Evolutionary conservation across 2,329 filamentous ascomycete species (phyloP).

Genomic region (Coniella vitis): DNA sequence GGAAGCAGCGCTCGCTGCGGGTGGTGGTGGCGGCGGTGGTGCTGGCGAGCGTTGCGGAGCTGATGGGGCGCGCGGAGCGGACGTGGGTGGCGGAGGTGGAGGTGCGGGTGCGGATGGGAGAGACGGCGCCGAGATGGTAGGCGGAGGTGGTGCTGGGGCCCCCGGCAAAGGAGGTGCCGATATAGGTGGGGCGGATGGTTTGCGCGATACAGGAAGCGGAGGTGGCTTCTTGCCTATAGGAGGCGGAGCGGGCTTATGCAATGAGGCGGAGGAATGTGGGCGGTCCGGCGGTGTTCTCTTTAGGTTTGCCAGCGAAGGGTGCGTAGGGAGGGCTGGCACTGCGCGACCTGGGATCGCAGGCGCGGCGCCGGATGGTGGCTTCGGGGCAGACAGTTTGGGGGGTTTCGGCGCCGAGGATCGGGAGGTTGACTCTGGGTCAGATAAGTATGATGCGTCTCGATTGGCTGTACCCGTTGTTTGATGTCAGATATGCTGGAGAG

Average conservation of each 20-base stretch:
- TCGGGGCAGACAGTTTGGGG: slow-evolving; percentile 48
- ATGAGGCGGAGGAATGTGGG: slow-evolving; percentile 54
- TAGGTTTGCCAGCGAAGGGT: slow-evolving; percentile 51
- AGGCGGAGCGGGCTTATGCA: slow-evolving; percentile 66
- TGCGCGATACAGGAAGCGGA: slow-evolving; percentile 53
- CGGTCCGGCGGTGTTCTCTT: slow-evolving; percentile 51
- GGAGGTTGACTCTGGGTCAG: slow-evolving; percentile 66
- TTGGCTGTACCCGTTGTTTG: slow-evolving; percentile 39
- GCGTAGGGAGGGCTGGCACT: slow-evolving; percentile 39
- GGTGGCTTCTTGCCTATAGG: slow-evolving; percentile 71
- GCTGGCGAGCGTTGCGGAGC: background rate
- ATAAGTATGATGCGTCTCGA: slow-evolving; percentile 65
- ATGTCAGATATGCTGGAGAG: slow-evolving; percentile 17
- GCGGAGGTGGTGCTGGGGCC: slow-evolving; percentile 30
- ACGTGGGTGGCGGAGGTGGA: slow-evolving; percentile 33
- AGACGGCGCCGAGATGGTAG: slow-evolving; percentile 33
- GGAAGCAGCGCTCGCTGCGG: no score
- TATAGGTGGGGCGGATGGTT: slow-evolving; percentile 39
- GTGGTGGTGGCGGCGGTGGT: slow-evolving; percentile 23
- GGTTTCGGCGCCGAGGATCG: slow-evolving; percentile 44
- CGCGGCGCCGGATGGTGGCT: slow-evolving; percentile 50
- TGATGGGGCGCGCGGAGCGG: slow-evolving; percentile 29
- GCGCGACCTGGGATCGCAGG: slow-evolving; percentile 53
- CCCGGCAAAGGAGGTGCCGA: slow-evolving; percentile 26
- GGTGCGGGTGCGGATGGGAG: slow-evolving; percentile 38